Evolutionary conservation across 257 asterid genomes (phyloP), one percentile per base, ranked within the genome.

Genomic region (Ajuga chamaepitys): DNA sequence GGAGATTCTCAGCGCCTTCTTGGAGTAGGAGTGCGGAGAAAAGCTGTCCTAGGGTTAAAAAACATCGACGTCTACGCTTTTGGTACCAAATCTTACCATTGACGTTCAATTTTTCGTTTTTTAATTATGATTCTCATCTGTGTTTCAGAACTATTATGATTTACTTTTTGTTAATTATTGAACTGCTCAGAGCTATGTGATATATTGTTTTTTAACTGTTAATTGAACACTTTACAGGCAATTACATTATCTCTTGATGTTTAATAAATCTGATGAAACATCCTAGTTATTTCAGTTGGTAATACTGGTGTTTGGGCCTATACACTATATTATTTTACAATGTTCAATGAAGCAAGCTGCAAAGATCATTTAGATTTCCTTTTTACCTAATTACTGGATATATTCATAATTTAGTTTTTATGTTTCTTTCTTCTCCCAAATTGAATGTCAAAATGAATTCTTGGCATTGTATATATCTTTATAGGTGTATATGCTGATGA

Each of bases 31-130:
- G 47, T 88, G 41, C 74, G 95, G 74, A 74, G 77, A 68, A 89
- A 86, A 72, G 83, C 95, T 5, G 30, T 89, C 28, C 72, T 93
- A 58, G 97, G 99, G 56, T 74, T 93, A 85, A 90, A 93, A 65
- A 88, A 93, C 78, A 82, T 93, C 25, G 95, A 90, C 58, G 95
- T 89, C 63, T 93, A 93, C 57, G 96, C 97, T 70, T 93, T 81
- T 69, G 99, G 99, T 90, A 82, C 71, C 17, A 4, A 62, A 54
- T 81, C 73, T 18, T n/a, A n/a, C n/a, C n/a, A n/a, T n/a, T 30
- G 14, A 13, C 46, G 70, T 61, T 17, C 17, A 12, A 42, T 62
- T 11, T 25, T 22, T 35, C 7, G 10, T 53, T 58, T 3, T 0
- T n/a, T n/a, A n/a, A 7, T 50, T 20, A 10, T 4, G 67, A 13